These are phyloP conservation scores for Chrysoporthe austroafricana DNA, from an alignment of 2,329 filamentous ascomycete species.

Conservation along the genomic window DNA sequence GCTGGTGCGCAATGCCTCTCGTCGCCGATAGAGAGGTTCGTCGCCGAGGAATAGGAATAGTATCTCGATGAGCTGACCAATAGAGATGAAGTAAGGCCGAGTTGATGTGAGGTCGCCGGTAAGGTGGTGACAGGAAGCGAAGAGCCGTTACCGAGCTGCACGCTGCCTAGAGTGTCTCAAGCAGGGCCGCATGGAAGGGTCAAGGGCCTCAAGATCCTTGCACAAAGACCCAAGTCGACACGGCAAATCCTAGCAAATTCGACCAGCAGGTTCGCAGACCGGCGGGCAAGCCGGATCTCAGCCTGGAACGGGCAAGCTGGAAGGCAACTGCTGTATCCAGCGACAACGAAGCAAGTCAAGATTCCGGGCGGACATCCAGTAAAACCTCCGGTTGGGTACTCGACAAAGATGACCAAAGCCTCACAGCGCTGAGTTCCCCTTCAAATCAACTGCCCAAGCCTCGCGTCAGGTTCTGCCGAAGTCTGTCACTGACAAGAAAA, in stretches of 20 bases:
- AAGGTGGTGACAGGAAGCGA: conserved; percentile 29
- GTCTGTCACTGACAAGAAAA: not conserved
- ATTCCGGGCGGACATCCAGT: conserved; percentile 13
- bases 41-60: conserved; percentile 16
- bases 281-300: not conserved
- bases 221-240: conserved; percentile 17
- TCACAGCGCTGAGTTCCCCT: not conserved
- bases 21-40: conserved; percentile 22
- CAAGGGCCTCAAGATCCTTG: conserved; percentile 15
- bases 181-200: conserved; percentile 19
- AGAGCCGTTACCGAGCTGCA: conserved; percentile 35
- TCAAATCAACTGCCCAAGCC: not conserved
- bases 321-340: conserved; percentile 8
- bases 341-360: conserved; percentile 17
- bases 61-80: conserved; percentile 17
- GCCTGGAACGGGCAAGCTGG: conserved; percentile 1
- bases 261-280: conserved; percentile 4
- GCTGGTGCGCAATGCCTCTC: conserved; percentile 29
- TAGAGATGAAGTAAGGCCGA: conserved; percentile 14
- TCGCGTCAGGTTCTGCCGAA: not conserved
- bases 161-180: conserved; percentile 38
- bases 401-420: conserved; percentile 12
- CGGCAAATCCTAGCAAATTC: conserved; percentile 2
- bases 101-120: conserved; percentile 17
- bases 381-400: not conserved